Conservation (phyloP, 176 grass and related monocot genomes). For the Triticum urartu region DNA sequence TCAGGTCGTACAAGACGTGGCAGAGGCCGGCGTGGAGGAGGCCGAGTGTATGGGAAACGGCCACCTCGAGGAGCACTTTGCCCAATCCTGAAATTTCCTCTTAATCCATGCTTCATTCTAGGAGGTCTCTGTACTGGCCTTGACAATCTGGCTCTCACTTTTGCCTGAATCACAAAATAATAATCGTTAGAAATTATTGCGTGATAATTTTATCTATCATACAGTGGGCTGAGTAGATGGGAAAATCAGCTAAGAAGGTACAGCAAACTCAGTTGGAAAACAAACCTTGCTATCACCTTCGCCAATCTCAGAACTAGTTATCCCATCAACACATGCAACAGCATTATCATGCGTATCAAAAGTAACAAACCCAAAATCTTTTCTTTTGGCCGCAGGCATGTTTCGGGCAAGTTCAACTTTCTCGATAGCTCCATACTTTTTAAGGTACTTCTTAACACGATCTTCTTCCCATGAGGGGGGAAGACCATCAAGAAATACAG, state of each 20-base stretch:
- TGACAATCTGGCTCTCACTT: conserved; percentile 84
- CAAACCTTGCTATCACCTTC: conserved; percentile 78
- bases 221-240: conserved; percentile 2
- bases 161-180: conserved; percentile 48
- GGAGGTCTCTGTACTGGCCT: conserved; percentile 74
- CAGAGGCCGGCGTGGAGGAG: conserved; percentile 42
- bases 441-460: conserved; percentile 78
- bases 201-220: background rate
- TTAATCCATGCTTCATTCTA: conserved; percentile 66
- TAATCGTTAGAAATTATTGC: conserved; percentile 8
- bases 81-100: conserved; percentile 76
- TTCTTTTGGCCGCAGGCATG: conserved; percentile 93
- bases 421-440: conserved; percentile 85
- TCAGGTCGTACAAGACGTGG: conserved; percentile 40
- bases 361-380: conserved; percentile 98
- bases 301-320: conserved; percentile 60
- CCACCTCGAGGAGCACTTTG: conserved; percentile 50
- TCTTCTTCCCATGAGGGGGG: conserved; percentile 87
- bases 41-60: conserved; percentile 46
- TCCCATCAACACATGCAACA: conserved; percentile 75
- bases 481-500: conserved; percentile 92
- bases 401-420: conserved; percentile 93
- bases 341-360: conserved; percentile 92
- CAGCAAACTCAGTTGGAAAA: conserved; percentile 8
- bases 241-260: background rate